Conservation (phyloP, 305 asterid genomes). For the Ilex paraguariensis region DNA sequence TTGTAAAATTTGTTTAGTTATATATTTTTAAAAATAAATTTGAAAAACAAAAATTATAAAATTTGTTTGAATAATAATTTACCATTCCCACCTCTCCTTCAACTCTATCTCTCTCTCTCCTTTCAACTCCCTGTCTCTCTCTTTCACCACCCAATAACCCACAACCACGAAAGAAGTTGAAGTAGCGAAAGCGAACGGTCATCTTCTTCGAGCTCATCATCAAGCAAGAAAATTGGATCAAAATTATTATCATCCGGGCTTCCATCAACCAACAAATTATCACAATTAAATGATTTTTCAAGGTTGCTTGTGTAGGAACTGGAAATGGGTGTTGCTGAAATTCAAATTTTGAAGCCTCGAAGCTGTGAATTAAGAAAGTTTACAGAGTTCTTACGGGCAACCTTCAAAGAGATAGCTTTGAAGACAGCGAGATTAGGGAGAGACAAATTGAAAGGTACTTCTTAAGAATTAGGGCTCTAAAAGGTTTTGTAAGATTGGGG, state of each 20-base stretch:
- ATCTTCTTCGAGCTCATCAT: slow-evolving; percentile 16
- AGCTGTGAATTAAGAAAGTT: not conserved
- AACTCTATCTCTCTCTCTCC: too few relatives aligned
- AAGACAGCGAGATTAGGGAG: not conserved
- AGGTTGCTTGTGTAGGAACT: slow-evolving; percentile 5
- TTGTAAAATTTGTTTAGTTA: too few relatives aligned
- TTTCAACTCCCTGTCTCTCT: too few relatives aligned
- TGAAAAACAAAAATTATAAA: too few relatives aligned
- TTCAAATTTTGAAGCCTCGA: not conserved
- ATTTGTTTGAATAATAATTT: too few relatives aligned
- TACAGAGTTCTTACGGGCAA: not conserved
- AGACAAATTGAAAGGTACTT: not conserved
- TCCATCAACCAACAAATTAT: slow-evolving; percentile 18
- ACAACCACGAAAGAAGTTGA: too few relatives aligned
- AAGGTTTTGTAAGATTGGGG: slow-evolving; percentile 9
- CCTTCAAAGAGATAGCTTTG: too few relatives aligned
- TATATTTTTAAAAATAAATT: too few relatives aligned
- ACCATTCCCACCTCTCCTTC: too few relatives aligned
- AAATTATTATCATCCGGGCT: not conserved
- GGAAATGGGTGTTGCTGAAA: slow-evolving; percentile 5
- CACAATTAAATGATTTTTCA: slow-evolving; percentile 13
- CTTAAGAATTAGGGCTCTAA: not conserved
- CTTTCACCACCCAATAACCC: too few relatives aligned
- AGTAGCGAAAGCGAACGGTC: slow-evolving; percentile 12
- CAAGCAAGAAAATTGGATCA: slow-evolving; percentile 18